phyloP scores from a whole-genome alignment of 2,329 filamentous ascomycete genomes.

The Fusarium sublunatum region DNA sequence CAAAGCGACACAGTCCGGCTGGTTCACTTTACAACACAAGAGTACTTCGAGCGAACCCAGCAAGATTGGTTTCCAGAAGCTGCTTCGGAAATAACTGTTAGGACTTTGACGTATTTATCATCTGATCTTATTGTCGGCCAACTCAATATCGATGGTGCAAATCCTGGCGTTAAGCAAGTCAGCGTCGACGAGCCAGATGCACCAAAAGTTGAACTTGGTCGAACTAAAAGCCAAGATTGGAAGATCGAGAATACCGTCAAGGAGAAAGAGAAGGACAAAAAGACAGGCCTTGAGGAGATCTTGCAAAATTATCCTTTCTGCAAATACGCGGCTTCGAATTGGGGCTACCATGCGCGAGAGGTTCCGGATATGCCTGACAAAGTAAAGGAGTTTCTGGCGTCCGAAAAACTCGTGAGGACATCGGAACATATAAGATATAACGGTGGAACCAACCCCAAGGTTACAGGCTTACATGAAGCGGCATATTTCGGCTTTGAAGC shows the following conservation, averaged over 20 bases:
- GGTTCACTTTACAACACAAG: slow-evolving; percentile 59
- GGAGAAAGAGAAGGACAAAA: no score
- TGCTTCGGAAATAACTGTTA: slow-evolving; percentile 43
- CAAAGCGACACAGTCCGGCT: slow-evolving; percentile 54
- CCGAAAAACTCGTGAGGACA: not conserved
- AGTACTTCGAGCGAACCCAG: slow-evolving; percentile 54
- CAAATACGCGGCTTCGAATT: slow-evolving; percentile 20
- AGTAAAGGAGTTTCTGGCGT: not conserved
- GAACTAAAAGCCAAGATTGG: not conserved
- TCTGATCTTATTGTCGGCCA: slow-evolving; percentile 30
- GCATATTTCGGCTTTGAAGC: slow-evolving; percentile 4
- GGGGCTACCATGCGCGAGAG: slow-evolving; percentile 23
- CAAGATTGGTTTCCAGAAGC: slow-evolving; percentile 48
- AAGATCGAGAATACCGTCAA: not conserved
- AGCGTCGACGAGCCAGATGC: not conserved
- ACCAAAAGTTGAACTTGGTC: not conserved
- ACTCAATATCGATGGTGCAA: no score
- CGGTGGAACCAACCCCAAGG: not conserved
- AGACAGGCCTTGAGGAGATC: slow-evolving; percentile 33
- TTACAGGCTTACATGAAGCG: slow-evolving; percentile 17
- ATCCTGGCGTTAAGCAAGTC: no score
- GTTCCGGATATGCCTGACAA: not conserved
- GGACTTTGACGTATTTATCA: slow-evolving; percentile 54
- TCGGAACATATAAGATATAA: not conserved
- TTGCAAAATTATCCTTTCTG: slow-evolving; percentile 10